Base-by-base conservation (phyloP, 1,139 yeast genomes). In the Ogataea hybrid region DNA sequence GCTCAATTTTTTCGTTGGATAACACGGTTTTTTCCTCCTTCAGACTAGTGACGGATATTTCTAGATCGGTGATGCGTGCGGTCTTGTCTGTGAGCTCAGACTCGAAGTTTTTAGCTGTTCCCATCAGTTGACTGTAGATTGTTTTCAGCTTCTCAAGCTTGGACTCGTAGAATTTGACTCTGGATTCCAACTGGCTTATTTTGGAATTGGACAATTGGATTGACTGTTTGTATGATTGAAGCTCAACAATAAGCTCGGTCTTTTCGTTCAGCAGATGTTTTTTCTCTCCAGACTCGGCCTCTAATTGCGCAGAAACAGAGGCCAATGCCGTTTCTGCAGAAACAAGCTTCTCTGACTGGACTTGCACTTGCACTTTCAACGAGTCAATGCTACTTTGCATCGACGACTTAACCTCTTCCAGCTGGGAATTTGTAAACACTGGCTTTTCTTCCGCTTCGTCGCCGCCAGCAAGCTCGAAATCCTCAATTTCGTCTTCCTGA, bases 301-400 rank as follows among this genome's bases (percentile, higher is more conserved):
- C 56, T 2, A 64, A 35, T 11, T 58, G 52, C 15, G 52, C 53
- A 33, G 58, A 53, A 12, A 67, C 49, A 8, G 49, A 44, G 5
- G 50, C 48, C 2, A 62, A 50, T 23, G 51, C 52, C 16, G 54
- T 47, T 33, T 53, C 48, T 7, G 51, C 34, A 5, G 46, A 36
- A 12, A 47, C 46, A 7, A 59, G 35, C 15, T 56, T 47, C 40
- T 49, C 50, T 1, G 56, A 31, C 35, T 54, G 53, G 8, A 34
- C 37, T 4, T 44, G 28, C 11, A 54, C 20, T 4, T 40, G 18
- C 4, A 25, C 25, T 17, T 42, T 41, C 25, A 54, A 36, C 2
- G 41, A 28, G 2, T 44, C 36, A 9, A 55, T 34, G 7, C 41
- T 46, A 2, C 35, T 25, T 8, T 50, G 49, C 31, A 52, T 49